A percentile compares a stretch with the other conserved stretches of the same genome.
Evolutionary conservation across 1,284 basidiomycete species (phyloP).

Genomic region (Sanguinoderma infundibulare): DNA sequence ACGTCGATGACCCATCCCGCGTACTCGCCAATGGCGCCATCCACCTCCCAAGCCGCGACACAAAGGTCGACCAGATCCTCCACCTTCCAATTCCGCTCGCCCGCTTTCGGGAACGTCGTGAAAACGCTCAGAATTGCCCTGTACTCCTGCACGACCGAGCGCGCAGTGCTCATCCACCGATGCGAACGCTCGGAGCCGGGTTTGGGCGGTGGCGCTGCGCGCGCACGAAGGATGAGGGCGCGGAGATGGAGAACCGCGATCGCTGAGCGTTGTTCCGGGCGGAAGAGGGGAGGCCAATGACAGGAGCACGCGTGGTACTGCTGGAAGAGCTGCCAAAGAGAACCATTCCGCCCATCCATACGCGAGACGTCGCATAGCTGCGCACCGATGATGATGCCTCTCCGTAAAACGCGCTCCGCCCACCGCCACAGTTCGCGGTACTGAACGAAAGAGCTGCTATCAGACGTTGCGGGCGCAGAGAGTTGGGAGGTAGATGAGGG

Average conservation of each 20-base stretch:
- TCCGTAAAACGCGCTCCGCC: constrained; percentile 74
- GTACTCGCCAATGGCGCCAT: constrained; percentile 61
- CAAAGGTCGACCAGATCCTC: constrained; percentile 86
- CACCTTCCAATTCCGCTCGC: constrained; percentile 79
- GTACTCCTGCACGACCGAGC: constrained; percentile 71
- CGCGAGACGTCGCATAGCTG: constrained; percentile 44
- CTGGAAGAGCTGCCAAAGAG: constrained; percentile 61
- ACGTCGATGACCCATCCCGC: constrained; percentile 79
- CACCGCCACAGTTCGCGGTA: constrained; percentile 82
- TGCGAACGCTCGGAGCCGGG: constrained; percentile 40
- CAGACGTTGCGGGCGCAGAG: constrained; percentile 42
- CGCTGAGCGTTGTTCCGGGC: constrained; percentile 72
- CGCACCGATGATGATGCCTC: constrained; percentile 63
- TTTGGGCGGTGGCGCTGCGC: constrained; percentile 26
- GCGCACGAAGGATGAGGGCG: constrained; percentile 62
- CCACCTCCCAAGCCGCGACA: constrained; percentile 81
- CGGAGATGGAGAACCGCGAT: constrained; percentile 75
- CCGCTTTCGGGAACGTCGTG: constrained; percentile 85
- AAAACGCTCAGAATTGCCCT: constrained; percentile 65
- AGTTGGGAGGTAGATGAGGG: constrained; percentile 33
- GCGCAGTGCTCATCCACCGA: constrained; percentile 68
- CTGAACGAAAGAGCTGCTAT: constrained; percentile 56
- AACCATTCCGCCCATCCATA: constrained; percentile 40
- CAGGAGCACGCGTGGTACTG: constrained; percentile 66
- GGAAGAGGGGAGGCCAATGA: constrained; percentile 79